These are phyloP conservation scores for Yarrowia alimentaria DNA, from an alignment of 805 yeast species.

Conservation along the genomic window DNA sequence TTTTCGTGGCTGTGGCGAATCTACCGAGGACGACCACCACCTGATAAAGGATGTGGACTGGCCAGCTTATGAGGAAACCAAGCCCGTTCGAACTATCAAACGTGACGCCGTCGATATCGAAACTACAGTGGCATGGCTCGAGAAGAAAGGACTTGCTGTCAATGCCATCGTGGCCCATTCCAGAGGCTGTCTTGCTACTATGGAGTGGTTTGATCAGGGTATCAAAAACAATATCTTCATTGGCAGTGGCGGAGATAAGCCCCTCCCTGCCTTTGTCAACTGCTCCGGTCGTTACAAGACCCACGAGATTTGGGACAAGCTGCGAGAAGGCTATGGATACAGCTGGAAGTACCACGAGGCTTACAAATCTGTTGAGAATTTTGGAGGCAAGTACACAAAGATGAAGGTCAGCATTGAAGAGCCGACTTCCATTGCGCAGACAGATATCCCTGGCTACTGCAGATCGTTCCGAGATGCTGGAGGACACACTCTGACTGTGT, in stretches of 20 bases:
- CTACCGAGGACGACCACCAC: slow-evolving; percentile 50
- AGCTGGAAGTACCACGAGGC: slow-evolving; percentile 36
- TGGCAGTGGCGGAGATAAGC: slow-evolving; percentile 33
- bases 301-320: slow-evolving; percentile 40
- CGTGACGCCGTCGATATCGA: slow-evolving; percentile 72
- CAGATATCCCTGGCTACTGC: slow-evolving; percentile 25
- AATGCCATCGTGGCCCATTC: slow-evolving; percentile 71
- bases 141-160: slow-evolving; percentile 37
- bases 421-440: slow-evolving; percentile 22
- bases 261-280: slow-evolving; percentile 64
- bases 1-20: slow-evolving; percentile 81
- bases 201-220: slow-evolving; percentile 58
- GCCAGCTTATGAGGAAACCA: slow-evolving; percentile 32
- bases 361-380: slow-evolving; percentile 29
- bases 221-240: background rate
- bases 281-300: slow-evolving; percentile 62
- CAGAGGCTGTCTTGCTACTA: slow-evolving; percentile 73
- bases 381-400: slow-evolving; percentile 28
- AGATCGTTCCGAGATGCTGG: slow-evolving; percentile 19
- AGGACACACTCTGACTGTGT: slow-evolving; percentile 56
- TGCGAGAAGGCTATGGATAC: slow-evolving; percentile 47
- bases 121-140: slow-evolving; percentile 31
- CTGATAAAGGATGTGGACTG: slow-evolving; percentile 33
- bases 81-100: slow-evolving; percentile 53
- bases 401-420: slow-evolving; percentile 19